Evolutionary conservation across 2,329 filamentous ascomycete genomes (phyloP).

Genomic region (Amesomyces nigricolor): DNA sequence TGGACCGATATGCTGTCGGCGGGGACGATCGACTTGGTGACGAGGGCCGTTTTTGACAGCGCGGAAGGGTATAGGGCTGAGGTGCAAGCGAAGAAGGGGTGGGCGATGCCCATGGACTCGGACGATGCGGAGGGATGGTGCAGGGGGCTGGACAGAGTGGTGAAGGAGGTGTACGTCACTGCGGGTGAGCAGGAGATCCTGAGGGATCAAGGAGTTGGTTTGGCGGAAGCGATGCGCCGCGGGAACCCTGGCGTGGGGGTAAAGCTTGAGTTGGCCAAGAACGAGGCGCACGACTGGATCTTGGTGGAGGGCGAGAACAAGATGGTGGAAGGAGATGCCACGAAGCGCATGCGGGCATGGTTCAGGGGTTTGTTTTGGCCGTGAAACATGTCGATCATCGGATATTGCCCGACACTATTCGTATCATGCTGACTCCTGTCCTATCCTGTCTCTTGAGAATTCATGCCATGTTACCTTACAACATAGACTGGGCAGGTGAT

Average conservation of each 20-base stretch:
- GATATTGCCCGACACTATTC: not conserved
- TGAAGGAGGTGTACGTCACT: slow-evolving; percentile 30
- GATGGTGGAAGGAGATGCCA: slow-evolving; percentile 27
- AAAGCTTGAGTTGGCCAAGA: slow-evolving; percentile 27
- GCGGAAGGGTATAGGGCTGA: slow-evolving; percentile 16
- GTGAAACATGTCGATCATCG: not conserved
- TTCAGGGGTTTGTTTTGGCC: slow-evolving; percentile 13
- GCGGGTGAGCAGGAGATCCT: slow-evolving; percentile 32
- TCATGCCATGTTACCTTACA: no score
- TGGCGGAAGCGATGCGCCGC: slow-evolving; percentile 25
- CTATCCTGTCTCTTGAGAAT: no score
- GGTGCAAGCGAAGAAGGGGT: slow-evolving; percentile 18
- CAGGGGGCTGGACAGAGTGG: slow-evolving; percentile 23
- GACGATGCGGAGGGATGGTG: slow-evolving; percentile 27
- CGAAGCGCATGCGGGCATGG: slow-evolving; percentile 32
- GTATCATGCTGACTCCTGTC: no score
- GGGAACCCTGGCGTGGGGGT: slow-evolving; percentile 26
- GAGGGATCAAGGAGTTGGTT: slow-evolving; percentile 28
- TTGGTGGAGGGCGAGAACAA: slow-evolving; percentile 28
- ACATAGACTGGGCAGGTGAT: no score
- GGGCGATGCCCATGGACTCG: slow-evolving; percentile 30
- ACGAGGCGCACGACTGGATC: slow-evolving; percentile 34
- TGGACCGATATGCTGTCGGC: slow-evolving; percentile 33
- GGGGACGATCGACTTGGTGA: slow-evolving; percentile 11
- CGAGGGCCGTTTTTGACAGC: slow-evolving; percentile 13